These are phyloP conservation scores for Zelopaecilomyces penicillatus DNA, from an alignment of 2,329 filamentous ascomycete genomes.

Conservation along the genomic window DNA sequence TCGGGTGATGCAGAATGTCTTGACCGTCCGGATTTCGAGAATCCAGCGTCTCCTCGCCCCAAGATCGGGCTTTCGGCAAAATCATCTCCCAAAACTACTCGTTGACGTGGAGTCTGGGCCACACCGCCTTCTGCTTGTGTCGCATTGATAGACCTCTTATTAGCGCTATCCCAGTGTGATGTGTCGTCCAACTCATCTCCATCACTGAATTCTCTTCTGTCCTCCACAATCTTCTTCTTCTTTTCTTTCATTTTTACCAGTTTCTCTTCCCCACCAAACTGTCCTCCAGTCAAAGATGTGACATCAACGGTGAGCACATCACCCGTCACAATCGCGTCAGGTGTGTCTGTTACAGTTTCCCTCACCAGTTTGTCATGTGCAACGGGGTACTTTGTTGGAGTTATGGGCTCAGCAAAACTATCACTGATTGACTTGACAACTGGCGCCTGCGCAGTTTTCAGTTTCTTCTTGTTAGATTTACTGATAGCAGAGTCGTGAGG, in stretches of 20 bases:
- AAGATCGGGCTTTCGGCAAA: constrained; percentile 31
- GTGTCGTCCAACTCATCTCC: constrained; percentile 39
- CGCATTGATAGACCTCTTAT: constrained; percentile 26
- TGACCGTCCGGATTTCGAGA: constrained; percentile 6
- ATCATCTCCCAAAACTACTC: constrained; percentile 17
- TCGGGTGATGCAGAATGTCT: neutral
- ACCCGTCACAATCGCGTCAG: constrained; percentile 14
- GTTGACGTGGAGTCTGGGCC: constrained; percentile 17
- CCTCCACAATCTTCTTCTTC: constrained; percentile 27
- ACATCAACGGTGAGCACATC: constrained; percentile 19
- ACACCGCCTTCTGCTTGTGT: constrained; percentile 14
- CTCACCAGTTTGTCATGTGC: too few relatives aligned
- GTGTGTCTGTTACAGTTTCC: too few relatives aligned
- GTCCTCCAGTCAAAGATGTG: constrained; percentile 24
- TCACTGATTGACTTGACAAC: too few relatives aligned
- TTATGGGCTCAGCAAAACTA: too few relatives aligned
- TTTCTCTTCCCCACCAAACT: constrained; percentile 21
- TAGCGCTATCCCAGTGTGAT: constrained; percentile 34
- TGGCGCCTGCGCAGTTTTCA: too few relatives aligned
- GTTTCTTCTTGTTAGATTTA: neutral
- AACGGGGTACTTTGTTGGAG: too few relatives aligned
- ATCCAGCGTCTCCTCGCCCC: constrained; percentile 19
- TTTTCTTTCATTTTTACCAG: constrained; percentile 8
- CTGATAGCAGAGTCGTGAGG: neutral
- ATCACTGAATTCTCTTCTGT: constrained; percentile 28